A percentile compares a stretch with the other conserved stretches of the same genome.
Conservation (phyloP, 306 rosid species). For the Alnus glutinosa region DNA sequence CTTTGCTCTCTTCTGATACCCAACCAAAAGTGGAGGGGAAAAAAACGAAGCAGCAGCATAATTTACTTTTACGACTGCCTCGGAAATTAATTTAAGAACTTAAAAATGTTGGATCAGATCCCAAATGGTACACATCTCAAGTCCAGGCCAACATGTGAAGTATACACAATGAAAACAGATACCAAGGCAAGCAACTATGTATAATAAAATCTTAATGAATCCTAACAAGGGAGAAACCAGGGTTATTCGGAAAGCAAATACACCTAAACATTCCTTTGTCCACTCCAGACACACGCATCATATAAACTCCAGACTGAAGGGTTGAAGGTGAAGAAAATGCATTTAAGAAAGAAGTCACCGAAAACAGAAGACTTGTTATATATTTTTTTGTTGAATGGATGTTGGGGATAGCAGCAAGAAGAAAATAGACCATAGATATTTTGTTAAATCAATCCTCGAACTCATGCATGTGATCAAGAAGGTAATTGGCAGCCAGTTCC, state of each 20-base stretch:
- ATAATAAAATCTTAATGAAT: neutral
- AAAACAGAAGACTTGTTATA: slow-evolving; percentile 22
- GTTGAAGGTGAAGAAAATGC: slow-evolving; percentile 17
- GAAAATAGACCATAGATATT: slow-evolving; percentile 13
- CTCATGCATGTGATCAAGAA: slow-evolving; percentile 85
- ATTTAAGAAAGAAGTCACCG: slow-evolving; percentile 12
- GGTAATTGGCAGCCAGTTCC: slow-evolving; percentile 94
- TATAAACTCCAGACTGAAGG: neutral
- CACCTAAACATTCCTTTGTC: neutral
- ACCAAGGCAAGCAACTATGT: slow-evolving; percentile 1
- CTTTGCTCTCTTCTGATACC: neutral
- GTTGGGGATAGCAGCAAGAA: neutral
- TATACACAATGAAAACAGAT: neutral
- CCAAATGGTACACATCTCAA: neutral
- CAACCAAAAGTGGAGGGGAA: neutral
- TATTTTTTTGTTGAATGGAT: neutral
- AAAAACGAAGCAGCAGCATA: neutral
- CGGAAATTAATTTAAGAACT: neutral
- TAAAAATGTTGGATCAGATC: neutral
- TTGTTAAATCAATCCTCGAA: slow-evolving; percentile 56
- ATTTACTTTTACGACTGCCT: neutral
- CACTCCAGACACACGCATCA: neutral
- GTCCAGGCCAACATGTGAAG: neutral
- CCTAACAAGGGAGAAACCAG: neutral
- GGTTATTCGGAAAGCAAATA: neutral